phyloP scores from a whole-genome alignment of 2,329 filamentous ascomycete genomes.

The Stylonectria norvegica region DNA sequence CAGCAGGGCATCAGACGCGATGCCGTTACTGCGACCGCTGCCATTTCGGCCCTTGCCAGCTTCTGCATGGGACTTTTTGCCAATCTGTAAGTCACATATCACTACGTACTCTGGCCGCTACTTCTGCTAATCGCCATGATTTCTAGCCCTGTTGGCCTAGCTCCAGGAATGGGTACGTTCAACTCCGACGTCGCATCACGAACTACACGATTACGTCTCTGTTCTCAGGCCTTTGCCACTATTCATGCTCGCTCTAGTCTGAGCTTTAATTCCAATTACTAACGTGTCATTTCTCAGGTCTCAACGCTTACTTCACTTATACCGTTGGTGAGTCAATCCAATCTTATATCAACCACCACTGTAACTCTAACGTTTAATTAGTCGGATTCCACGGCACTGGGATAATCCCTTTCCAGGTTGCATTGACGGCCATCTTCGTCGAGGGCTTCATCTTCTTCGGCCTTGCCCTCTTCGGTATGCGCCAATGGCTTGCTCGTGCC shows the following conservation, averaged over 20 bases:
- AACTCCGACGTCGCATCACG: neutral
- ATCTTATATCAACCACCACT: conserved; percentile 17
- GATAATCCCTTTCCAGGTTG: conserved; percentile 68
- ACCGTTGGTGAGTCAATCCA: conserved; percentile 41
- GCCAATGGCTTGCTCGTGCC: conserved; percentile 82
- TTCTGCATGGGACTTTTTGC: conserved; percentile 82
- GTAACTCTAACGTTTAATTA: conserved; percentile 5
- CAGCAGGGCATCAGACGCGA: conserved; percentile 66
- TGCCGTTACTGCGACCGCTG: conserved; percentile 79
- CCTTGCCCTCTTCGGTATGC: conserved; percentile 74
- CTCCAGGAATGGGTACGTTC: conserved; percentile 42
- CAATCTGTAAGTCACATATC: conserved; percentile 55
- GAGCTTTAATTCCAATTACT: too few species aligned
- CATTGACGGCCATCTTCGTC: conserved; percentile 82
- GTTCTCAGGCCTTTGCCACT: too few species aligned
- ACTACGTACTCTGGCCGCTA: neutral
- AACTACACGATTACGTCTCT: too few species aligned
- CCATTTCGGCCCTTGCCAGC: conserved; percentile 73
- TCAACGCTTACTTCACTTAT: conserved; percentile 87
- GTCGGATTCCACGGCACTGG: conserved; percentile 75
- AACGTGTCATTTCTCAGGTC: conserved; percentile 41
- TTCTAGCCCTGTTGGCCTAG: conserved; percentile 35
- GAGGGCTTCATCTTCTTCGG: conserved; percentile 84
- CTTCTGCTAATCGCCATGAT: conserved; percentile 3
- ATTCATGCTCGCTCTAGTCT: too few species aligned